Conservation (phyloP, 441 rosid species). For the Oxalis stricta region DNA sequence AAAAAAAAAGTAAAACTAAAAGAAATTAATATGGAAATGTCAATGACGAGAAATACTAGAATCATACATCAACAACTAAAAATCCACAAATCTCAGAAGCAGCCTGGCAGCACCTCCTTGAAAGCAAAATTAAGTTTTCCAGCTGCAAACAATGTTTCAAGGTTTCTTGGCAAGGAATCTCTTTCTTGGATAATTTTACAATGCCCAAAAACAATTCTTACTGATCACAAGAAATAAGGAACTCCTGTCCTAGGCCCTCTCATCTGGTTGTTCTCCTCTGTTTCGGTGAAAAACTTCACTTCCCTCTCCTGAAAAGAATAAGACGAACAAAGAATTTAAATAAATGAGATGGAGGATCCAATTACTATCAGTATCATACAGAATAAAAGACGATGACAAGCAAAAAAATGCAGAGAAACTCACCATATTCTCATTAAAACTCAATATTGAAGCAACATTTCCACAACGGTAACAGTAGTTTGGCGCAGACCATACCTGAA, state of each 20-base stretch:
- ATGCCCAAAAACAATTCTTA: constrained; percentile 11
- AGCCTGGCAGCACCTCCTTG: constrained; percentile 18
- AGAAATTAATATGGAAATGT: not conserved
- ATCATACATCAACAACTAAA: constrained; percentile 14
- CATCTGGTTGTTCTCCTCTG: constrained; percentile 99
- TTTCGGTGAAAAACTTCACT: constrained; percentile 93
- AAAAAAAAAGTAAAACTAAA: no score
- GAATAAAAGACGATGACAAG: not conserved
- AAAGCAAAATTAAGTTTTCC: constrained; percentile 12
- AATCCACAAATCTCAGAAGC: constrained; percentile 12
- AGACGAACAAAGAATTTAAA: not conserved
- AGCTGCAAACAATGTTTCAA: constrained; percentile 10
- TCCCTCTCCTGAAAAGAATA: constrained; percentile 61
- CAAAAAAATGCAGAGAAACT: constrained; percentile 17
- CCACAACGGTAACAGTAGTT: constrained; percentile 99
- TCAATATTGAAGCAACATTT: constrained; percentile 95
- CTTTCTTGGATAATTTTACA: constrained; percentile 22
- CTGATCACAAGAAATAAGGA: constrained; percentile 71
- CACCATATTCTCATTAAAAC: constrained; percentile 97
- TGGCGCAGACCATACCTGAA: constrained; percentile 99
- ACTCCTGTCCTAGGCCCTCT: constrained; percentile 99
- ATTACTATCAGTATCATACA: not conserved
- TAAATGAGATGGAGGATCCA: not conserved
- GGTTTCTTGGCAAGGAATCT: constrained; percentile 6
- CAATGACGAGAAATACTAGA: constrained; percentile 3